Evolutionary conservation across 768 basidiomycete genomes (phyloP), one percentile per base, ranked within the genome.

Genomic region (Podaxis mareebaensis): DNA sequence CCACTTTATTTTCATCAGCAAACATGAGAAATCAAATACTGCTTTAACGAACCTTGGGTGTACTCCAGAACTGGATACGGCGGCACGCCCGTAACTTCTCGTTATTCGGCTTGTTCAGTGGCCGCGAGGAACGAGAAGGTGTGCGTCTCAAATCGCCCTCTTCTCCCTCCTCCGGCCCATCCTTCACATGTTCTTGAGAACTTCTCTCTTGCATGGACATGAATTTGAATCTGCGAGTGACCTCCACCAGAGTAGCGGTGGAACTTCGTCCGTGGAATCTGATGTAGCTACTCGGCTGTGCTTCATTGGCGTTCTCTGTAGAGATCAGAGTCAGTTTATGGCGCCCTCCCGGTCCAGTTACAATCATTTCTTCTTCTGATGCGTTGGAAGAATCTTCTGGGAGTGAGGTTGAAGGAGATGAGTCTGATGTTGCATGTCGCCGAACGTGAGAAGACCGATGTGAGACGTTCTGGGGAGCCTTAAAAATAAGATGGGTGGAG

Each of bases 261-360:
- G 85, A 87, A 69, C 85, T 88, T 67, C 85, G 82, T 15, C 87
- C 88, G 68, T 88, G 86, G 67, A 86, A 90, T 28, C 87, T 76
- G 54, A 80, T 77, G 63, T 78, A 74, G 63, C 79, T 79, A 63
- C 81, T 77, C 12, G 44, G 17, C 17, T 72, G 69, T 5, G 72
- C 64, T n/a, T 67, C 60, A 26, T 66, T 66, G 33, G 66, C 65
- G 4, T 69, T 67, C 59, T 77, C 76, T 24, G 76, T 73, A 12
- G 77, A 75, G 33, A 63, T 76, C 63, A 74, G 75, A 68, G 66
- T 79, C 55, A 68, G 76, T 73, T 62, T 81, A 68, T 58, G 79
- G 59, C 54, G 76, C 71, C 75, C 77, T 46, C 69, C 72, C 22
- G 72, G 65, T 12, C 74, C 71, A 2, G 72, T 71, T 55, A 76